These are phyloP conservation scores for Epithemia pelagica DNA, from an alignment of 108 stramenopile species.

Conservation along the genomic window DNA sequence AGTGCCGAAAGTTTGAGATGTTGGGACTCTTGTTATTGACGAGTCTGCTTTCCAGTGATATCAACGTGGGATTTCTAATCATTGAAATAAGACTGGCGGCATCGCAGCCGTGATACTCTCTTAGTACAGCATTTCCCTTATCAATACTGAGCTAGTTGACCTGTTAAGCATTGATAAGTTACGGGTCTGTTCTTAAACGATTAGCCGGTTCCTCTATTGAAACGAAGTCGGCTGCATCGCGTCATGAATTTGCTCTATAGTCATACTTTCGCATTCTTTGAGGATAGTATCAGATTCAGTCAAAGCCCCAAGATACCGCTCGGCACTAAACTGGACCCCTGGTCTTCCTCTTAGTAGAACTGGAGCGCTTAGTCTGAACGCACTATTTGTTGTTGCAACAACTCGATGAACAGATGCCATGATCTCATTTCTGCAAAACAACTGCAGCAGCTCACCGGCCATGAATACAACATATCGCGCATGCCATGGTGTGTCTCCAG, in stretches of 20 bases:
- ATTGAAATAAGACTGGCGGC: no score
- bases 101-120: no score
- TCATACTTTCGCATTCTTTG: conserved; percentile 51
- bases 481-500: conserved; percentile 51
- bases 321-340: conserved; percentile 41
- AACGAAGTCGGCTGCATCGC: conserved; percentile 9
- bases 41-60: no score
- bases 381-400: conserved; percentile 33
- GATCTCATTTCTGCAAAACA: conserved; percentile 65
- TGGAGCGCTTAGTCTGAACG: conserved; percentile 51
- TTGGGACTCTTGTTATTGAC: no score
- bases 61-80: no score
- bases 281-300: conserved; percentile 32
- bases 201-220: neutral
- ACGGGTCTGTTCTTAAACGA: no score
- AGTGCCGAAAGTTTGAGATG: no score
- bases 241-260: conserved; percentile 72
- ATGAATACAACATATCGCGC: conserved; percentile 67
- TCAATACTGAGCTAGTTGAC: no score
- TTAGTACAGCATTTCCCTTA: no score
- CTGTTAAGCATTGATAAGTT: no score
- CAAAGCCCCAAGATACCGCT: conserved; percentile 52
- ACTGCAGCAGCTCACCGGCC: conserved; percentile 74
- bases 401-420: conserved; percentile 77
- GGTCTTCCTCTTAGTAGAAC: conserved; percentile 63